Evolutionary conservation across 192 early-diverging fungal genomes (phyloP), one percentile per base, ranked within the genome.

Genomic region (Gonapodya prolifera): DNA sequence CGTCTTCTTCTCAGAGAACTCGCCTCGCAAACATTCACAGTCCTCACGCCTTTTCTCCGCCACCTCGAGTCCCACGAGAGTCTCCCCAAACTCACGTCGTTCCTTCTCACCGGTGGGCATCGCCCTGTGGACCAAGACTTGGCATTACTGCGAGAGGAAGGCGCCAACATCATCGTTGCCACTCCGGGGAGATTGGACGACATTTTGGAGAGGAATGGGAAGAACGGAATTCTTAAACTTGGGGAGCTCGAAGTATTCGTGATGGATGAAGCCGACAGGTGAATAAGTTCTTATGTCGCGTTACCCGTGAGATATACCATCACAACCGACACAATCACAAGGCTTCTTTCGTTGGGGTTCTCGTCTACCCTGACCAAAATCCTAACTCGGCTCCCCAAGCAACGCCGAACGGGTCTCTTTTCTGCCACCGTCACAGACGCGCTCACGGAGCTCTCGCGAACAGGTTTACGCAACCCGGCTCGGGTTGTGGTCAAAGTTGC

Each of bases 371-470:
- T 99, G 30, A 92, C 86, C 28, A 85, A 86, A 28, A 97, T 99
- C 75, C 87, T 98, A 34, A 81, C 86, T 0, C 79, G 87, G 1
- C 82, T 99, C 30, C 97, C 97, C 0, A 95, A 95, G 78, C 96
- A 98, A 80, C 91, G 97, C 1, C 88, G 96, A 34, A 99, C 97
- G 0, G 95, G 96, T 1, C 85, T 99, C 35, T 99, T 97, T 75
- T 97, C 95, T 0, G 97, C 97, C 0, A 99, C 97, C 1, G 95
- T 99, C 94, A 93, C 90, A 35, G 96, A 98, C 79, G 94, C 90
- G 0, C 76, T 99, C 35, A 82, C 83, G 18, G 90, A 95, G 75
- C 82, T 99, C 33, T 91, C 97, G 0, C 84, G 90, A 29, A 91
- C 93, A 0, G 97, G 97, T 28, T 83, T 99, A 30, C 87, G 96